Conservation (phyloP, 176 grass and related monocot species). For the Elaeis guineensis region DNA sequence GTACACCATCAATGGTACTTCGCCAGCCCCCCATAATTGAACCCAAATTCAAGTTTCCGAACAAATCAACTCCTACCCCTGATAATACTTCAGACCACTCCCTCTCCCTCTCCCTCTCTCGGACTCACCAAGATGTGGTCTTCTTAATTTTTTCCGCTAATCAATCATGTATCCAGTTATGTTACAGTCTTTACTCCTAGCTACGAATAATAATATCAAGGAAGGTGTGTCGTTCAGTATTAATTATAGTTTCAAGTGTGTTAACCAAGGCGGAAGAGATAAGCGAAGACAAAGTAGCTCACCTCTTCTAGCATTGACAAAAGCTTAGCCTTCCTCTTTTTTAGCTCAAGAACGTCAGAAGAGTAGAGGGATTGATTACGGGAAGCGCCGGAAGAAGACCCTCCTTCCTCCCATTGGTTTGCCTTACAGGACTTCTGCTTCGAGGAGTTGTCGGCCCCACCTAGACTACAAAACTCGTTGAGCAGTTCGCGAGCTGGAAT, state of each 20-base stretch:
- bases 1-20: constrained; percentile 56
- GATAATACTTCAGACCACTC: neutral
- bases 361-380: constrained; percentile 40
- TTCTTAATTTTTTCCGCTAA: neutral
- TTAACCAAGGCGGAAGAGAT: too few relatives aligned
- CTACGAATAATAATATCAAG: too few relatives aligned
- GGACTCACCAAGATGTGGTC: neutral
- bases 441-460: constrained; percentile 21
- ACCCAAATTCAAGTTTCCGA: constrained; percentile 14
- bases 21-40: constrained; percentile 24
- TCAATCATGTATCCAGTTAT: neutral
- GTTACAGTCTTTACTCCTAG: neutral
- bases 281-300: constrained; percentile 5
- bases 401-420: constrained; percentile 27
- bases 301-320: constrained; percentile 96
- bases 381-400: constrained; percentile 41
- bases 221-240: too few relatives aligned
- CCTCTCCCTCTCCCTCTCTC: neutral
- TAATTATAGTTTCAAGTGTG: too few relatives aligned
- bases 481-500: constrained; percentile 57
- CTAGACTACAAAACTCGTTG: constrained; percentile 74
- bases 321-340: constrained; percentile 79
- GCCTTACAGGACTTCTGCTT: constrained; percentile 12
- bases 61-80: constrained; percentile 29
- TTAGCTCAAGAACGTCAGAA: constrained; percentile 67